Evolutionary conservation across 768 basidiomycete species (phyloP), one percentile per base, ranked within the genome.

Genomic region (Pleurotus tuoliensis): DNA sequence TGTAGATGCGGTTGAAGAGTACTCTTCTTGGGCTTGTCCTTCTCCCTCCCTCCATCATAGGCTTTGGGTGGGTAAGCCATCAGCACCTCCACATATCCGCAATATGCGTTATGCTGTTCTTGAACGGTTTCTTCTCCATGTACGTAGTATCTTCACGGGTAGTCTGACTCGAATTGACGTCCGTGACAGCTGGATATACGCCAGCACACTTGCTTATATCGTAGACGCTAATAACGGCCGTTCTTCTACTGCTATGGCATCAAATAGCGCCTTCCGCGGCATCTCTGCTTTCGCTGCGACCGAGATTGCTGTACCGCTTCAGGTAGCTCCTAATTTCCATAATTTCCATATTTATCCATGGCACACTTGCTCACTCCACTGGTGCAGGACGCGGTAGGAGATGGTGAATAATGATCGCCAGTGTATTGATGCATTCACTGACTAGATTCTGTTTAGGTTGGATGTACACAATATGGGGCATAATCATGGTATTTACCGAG

Each of bases 221-320:
- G 91, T 94, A 13, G 93, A 97, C 62, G 83, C 91, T 4, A 97
- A 95, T 66, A 75, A 77, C 5, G 94, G 93, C 7, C 81, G 89
- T 25, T 90, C 90, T 2, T 83, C 87, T 3, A 82, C 82, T 2
- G 91, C 89, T 1, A 81, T 84, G 5, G 91, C 92, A 0, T 72
- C 79, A 25, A 95, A 95, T 67, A 89, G 87, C 56, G 80, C 80
- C 27, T 88, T 88, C 68, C 81, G 93, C 48, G 91, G 93, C 0
- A 44, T 78, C 3, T 71, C 79, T 13, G 92, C 87, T 2, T 88
- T 88, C 66, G 64, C 88, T 15, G 82, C 83, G 1, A 82, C 82
- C 1, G 88, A 94, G 67, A 73, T 88, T 5, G 87, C 87, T 0
- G 82, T 89, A 0, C 90, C 90, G 0, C 73, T 94, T 13, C 86